Conservation (phyloP, 2,329 filamentous ascomycete species). For the Metarhizium robertsii region DNA sequence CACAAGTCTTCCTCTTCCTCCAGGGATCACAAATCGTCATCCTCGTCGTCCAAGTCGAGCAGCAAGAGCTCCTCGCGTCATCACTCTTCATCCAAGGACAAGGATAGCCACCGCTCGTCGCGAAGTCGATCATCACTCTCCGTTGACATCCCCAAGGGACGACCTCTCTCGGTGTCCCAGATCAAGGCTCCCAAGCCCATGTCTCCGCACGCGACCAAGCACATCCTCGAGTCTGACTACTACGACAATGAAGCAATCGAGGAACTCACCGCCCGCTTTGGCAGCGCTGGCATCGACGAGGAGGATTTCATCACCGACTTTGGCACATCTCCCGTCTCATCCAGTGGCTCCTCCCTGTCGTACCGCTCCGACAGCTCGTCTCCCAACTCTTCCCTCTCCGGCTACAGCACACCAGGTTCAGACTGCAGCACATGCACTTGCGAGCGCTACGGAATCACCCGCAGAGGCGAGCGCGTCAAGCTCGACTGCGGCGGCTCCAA, state of each 20-base stretch:
- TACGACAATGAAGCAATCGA: conserved; percentile 63
- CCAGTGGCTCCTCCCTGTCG: conserved; percentile 60
- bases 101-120: conserved; percentile 29
- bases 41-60: conserved; percentile 27
- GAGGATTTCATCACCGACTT: conserved; percentile 48
- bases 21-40: conserved; percentile 18
- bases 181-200: conserved; percentile 87
- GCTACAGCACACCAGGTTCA: conserved; percentile 70
- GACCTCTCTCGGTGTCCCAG: conserved; percentile 76
- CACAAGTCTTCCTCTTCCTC: conserved; percentile 17
- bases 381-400: conserved; percentile 63
- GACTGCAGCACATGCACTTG: conserved; percentile 78
- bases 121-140: conserved; percentile 41
- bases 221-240: conserved; percentile 79
- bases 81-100: conserved; percentile 36
- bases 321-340: conserved; percentile 51
- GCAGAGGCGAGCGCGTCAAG: conserved; percentile 86
- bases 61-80: conserved; percentile 30
- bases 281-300: conserved; percentile 47
- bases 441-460: conserved; percentile 93
- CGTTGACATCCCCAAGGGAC: conserved; percentile 74
- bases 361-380: conserved; percentile 66
- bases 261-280: conserved; percentile 70
- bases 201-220: conserved; percentile 76
- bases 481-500: conserved; percentile 87